These are phyloP conservation scores for Cardamine resedifolia DNA, from an alignment of 345 rosid genomes.

Conservation along the genomic window DNA sequence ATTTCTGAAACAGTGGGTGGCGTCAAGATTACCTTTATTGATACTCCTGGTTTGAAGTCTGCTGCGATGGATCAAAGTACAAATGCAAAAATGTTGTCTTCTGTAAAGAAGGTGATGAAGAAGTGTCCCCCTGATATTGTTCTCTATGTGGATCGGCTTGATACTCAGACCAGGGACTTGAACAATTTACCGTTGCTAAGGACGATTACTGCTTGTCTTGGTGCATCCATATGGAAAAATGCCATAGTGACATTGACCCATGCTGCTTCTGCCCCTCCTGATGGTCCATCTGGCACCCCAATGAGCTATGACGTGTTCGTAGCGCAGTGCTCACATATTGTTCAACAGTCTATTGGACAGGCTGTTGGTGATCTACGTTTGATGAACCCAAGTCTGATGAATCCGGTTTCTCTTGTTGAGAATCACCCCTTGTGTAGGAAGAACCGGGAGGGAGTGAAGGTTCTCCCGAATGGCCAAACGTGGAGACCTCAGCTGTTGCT, in stretches of 20 bases:
- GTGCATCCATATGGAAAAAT: constrained; percentile 83
- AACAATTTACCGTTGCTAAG: constrained; percentile 79
- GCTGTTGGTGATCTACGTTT: constrained; percentile 88
- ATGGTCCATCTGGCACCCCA: constrained; percentile 87
- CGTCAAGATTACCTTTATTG: constrained; percentile 63
- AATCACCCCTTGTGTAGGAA: constrained; percentile 83
- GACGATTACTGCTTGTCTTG: constrained; percentile 65
- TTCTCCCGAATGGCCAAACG: constrained; percentile 86
- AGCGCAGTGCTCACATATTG: constrained; percentile 88
- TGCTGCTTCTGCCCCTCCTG: constrained; percentile 97
- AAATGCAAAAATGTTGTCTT: constrained; percentile 61
- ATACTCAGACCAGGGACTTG: constrained; percentile 78
- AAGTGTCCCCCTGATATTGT: constrained; percentile 81
- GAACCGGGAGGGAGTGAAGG: constrained; percentile 85
- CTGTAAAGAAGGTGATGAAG: constrained; percentile 65
- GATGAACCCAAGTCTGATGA: constrained; percentile 89
- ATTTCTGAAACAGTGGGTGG: constrained; percentile 68
- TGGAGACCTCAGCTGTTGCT: constrained; percentile 87
- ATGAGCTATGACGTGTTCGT: constrained; percentile 88
- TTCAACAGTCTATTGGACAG: constrained; percentile 91
- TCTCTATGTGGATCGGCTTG: constrained; percentile 84
- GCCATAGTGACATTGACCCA: constrained; percentile 89
- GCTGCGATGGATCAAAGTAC: constrained; percentile 77
- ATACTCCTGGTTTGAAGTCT: constrained; percentile 80
- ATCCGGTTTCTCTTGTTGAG: constrained; percentile 90